Evolutionary conservation across 805 yeast species (phyloP).

Genomic region (Kodamaea restingae): DNA sequence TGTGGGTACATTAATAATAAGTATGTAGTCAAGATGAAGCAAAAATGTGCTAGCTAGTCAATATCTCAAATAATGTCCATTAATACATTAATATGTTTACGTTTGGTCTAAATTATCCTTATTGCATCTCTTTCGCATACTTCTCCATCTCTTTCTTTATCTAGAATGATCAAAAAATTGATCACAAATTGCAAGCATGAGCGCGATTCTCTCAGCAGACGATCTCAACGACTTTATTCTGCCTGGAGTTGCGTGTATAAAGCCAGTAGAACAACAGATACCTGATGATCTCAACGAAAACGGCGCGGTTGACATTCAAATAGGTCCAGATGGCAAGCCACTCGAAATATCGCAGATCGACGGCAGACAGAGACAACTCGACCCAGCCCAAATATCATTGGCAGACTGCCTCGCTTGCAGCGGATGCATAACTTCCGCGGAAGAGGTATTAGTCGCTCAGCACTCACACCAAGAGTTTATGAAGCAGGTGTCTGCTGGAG

Average conservation of each 20-base stretch:
- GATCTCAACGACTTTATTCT: constrained; percentile 92
- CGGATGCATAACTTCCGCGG: constrained; percentile 97
- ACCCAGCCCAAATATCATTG: constrained; percentile 82
- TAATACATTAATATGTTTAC: too few relatives aligned
- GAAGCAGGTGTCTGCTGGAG: constrained; percentile 43
- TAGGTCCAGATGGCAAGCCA: constrained; percentile 56
- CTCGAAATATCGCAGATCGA: constrained; percentile 65
- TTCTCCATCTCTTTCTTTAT: background rate
- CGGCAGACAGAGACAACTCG: constrained; percentile 47
- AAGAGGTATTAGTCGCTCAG: constrained; percentile 83
- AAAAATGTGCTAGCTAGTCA: too few relatives aligned
- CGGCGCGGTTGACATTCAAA: constrained; percentile 52
- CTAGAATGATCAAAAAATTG: background rate
- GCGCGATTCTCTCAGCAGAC: constrained; percentile 82
- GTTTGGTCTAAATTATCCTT: too few relatives aligned
- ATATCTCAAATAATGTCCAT: too few relatives aligned
- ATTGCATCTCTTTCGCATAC: too few relatives aligned
- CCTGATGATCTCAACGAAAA: constrained; percentile 20
- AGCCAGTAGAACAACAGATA: constrained; percentile 56
- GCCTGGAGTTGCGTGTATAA: constrained; percentile 93
- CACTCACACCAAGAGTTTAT: constrained; percentile 83
- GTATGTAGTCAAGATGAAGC: too few relatives aligned
- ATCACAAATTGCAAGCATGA: constrained; percentile 45
- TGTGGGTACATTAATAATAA: too few relatives aligned
- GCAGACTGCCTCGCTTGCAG: constrained; percentile 95